Percentiles rank a stretch among this genome's conserved stretches.
Conservation (phyloP, 2,329 filamentous ascomycete species). For the Geoglossum cookeanum region DNA sequence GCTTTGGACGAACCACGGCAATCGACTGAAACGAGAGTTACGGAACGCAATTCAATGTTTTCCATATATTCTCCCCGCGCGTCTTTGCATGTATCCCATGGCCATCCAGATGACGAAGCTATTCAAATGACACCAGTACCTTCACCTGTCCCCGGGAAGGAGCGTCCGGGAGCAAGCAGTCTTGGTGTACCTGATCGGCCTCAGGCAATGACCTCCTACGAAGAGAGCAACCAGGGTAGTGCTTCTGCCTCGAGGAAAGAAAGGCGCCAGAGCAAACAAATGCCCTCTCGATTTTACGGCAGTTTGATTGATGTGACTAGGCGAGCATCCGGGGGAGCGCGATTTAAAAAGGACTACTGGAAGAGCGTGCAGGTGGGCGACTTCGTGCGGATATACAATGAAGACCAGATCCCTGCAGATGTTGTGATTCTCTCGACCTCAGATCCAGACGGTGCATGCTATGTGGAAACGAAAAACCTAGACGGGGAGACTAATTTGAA, state of each 20-base stretch:
- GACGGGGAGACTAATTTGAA: slow-evolving; percentile 97
- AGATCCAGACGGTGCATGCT: slow-evolving; percentile 84
- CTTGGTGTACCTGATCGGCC: slow-evolving; percentile 21
- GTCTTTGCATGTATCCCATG: slow-evolving; percentile 18
- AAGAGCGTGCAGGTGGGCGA: slow-evolving; percentile 91
- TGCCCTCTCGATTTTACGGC: slow-evolving; percentile 35
- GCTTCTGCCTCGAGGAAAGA: slow-evolving; percentile 26
- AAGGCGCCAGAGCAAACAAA: slow-evolving; percentile 6
- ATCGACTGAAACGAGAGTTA: slow-evolving; percentile 45
- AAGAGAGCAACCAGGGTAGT: slow-evolving; percentile 6
- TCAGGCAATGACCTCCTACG: slow-evolving; percentile 11
- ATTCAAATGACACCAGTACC: slow-evolving; percentile 95
- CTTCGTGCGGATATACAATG: slow-evolving; percentile 89
- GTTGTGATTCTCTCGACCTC: slow-evolving; percentile 84
- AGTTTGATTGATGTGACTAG: slow-evolving; percentile 56
- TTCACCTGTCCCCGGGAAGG: slow-evolving; percentile 44
- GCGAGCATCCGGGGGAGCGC: slow-evolving; percentile 46
- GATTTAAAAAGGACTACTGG: slow-evolving; percentile 88
- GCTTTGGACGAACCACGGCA: slow-evolving; percentile 35
- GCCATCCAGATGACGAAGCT: slow-evolving; percentile 34
- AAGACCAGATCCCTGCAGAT: slow-evolving; percentile 88
- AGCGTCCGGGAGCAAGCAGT: slow-evolving; percentile 19
- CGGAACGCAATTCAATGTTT: slow-evolving; percentile 35
- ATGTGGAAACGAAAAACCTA: slow-evolving; percentile 94
- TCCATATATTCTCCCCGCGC: slow-evolving; percentile 25